Base-by-base conservation (phyloP, 768 basidiomycete genomes). In the Ramaria sp. region DNA sequence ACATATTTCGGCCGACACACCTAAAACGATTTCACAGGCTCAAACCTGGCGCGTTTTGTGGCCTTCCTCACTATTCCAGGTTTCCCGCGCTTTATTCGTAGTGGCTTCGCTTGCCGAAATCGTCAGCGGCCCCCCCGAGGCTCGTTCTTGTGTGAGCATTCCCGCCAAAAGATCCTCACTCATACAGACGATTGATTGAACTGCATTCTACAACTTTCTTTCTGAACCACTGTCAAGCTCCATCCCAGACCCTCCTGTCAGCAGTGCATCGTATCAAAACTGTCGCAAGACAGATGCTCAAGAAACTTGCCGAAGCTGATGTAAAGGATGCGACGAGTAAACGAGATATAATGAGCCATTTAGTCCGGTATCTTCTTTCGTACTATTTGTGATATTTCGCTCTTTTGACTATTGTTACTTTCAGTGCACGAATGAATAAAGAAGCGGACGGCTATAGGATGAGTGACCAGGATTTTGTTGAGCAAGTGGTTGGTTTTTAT, bases 301-400 rank as follows among this genome's bases (percentile, higher is more conserved):
- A 64, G 57, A 75, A 75, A 62, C 68, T 73, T 60, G 59, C 54
- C 4, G 77, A 77, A 19, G 49, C 54, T 7, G 63, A 70, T 13
- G 58, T 34, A 11, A 69, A 69, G 4, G 77, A 77, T 53, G 69
- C 63, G 4, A 68, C 70, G 24, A 67, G 71, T 9, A 78, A 79
- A 62, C 69, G 71, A 49, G 78, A 80, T 67, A 75, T 80, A 49
- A 80, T 79, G 78, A 73, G 70, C 51, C 59, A 79, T n/a, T 68
- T 80, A 0, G 73, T 79, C 12, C 69, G 53, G 53, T 54, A 34
- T 4, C 11, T 24, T 9, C 42, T 24, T 24, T 37, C 34, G 2
- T 13, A 7, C 9, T 37, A 37, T 13, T 10, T 39, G 27, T 30
- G 15, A n/a, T 31, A 17, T 45, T 54, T 45, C 27, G 11, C 45